Evolutionary conservation across 1,284 basidiomycete species (phyloP), one percentile per base, ranked within the genome.

Genomic region (Anthracocystis walkeri): DNA sequence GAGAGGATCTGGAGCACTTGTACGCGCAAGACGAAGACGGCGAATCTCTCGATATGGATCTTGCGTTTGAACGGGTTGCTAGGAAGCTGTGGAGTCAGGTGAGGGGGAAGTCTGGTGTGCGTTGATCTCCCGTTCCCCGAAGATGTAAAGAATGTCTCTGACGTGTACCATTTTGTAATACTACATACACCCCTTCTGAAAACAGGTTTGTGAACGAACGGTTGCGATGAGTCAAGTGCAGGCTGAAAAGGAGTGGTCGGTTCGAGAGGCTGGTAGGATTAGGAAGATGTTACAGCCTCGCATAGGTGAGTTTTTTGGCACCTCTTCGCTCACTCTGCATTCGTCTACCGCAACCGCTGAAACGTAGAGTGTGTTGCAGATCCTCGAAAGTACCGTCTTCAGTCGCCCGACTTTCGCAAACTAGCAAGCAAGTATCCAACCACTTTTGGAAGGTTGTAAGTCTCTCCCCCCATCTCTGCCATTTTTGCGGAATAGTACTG

Each of bases 21-120:
- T 75, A 67, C 35, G 57, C 65, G 4, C 60, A 58, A n/a, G 44
- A 63, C 18, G 41, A 58, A 35, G 73, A 75, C 21, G 73, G 73
- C n/a, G 73, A 75, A 48, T 58, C 58, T 12, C 41, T 61, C 33
- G 73, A 75, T 12, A 64, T 75, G 64, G 67, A 75, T 51, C 51
- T 71, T n/a, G 73, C 73, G 0, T 71, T 75, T 46, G 50, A 58
- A 3, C n/a, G 21, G 8, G 23, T 75, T 11, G 73, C 65, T 1
- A 14, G 53, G 8, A 45, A 41, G 10, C 54, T 71, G 20, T 75
- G 73, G 68, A 45, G 21, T 18, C 68, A 65, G 51, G 2, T 41
- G 44, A 41, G 51, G 21, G 35, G 25, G 4, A 42, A 54, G 29
- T 21, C 33, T 25, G 33, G 56, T 38, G 66, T 69, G 57, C 66